Base-by-base conservation (phyloP, 805 yeast species). In the Danielia reshetovae region DNA sequence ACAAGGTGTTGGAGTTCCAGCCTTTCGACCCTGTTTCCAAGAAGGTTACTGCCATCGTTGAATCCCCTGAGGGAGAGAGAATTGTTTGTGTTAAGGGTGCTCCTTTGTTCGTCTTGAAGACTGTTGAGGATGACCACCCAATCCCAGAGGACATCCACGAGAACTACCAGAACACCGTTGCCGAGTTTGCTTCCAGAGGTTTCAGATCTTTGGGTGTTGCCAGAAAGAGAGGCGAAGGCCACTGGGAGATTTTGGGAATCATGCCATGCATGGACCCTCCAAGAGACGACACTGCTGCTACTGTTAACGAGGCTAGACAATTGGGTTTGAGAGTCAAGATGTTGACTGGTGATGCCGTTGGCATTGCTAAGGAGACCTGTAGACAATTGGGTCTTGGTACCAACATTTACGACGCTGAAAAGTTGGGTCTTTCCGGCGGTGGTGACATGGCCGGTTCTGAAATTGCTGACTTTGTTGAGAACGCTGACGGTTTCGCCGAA, bases 181-280 rank as follows among this genome's bases (percentile, higher is more conserved):
- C 95, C 60, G 96, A 88, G 74, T 86, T 88, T 65, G 96, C 96
- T 62, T 81, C 94, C 57, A 83, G 96, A 80, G 96, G 96, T 79
- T 88, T 86, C 90, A 79, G 96, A 73, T 88, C 96, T 60, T 77
- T 88, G 65, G 96, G 96, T 82, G 96, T 88, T 74, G 96, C 96
- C 50, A 85, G 96, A 79, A 86, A 86, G 86, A 81, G 95, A 76
- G 96, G 94, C 72, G 95, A 86, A 71, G 94, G 94, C 58, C 94
- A 85, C 80, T 88, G 96, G 96, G 96, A 88, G 74, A 87, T 88
- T 55, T 74, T 88, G 61, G 96, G 96, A 67, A 89, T 88, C 67
- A 87, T 88, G 96, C 96, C 96, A 69, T 87, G 95, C 74, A 84
- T 85, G 89, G 96, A 88, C 72, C 96, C 96, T 60, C 96, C 96